A percentile compares a stretch with the other conserved stretches of the same genome.
These are phyloP conservation scores for Wallacemonas rigidus DNA, from an alignment of 208 protist genomes.

Conservation along the genomic window DNA sequence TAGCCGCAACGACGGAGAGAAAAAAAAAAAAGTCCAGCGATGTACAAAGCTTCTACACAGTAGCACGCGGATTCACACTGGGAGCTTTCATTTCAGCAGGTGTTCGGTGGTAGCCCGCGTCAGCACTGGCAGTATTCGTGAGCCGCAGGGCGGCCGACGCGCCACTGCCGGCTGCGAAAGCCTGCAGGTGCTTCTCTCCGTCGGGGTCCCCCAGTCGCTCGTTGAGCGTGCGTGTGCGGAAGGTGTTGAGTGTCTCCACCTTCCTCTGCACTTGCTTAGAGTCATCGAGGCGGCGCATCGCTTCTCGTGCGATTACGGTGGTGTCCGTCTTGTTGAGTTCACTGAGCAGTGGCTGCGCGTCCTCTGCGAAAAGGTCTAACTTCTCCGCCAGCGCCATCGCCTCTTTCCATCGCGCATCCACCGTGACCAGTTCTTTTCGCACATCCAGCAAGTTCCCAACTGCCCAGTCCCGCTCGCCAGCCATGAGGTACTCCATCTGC, in stretches of 20 bases:
- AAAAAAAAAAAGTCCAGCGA: not conserved
- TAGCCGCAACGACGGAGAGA: not conserved
- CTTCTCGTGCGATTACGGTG: not conserved
- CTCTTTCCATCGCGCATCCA: slow-evolving; percentile 47
- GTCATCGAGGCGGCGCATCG: slow-evolving; percentile 23
- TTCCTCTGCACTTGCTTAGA: slow-evolving; percentile 25
- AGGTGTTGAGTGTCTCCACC: slow-evolving; percentile 16
- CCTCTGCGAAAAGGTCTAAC: slow-evolving; percentile 39
- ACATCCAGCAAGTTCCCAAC: slow-evolving; percentile 62
- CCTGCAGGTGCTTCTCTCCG: not conserved
- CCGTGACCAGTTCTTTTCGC: slow-evolving; percentile 39
- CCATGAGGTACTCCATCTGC: slow-evolving; percentile 73
- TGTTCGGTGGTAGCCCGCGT: not conserved
- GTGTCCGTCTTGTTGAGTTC: not conserved
- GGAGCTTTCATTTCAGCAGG: not conserved
- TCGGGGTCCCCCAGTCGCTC: not conserved
- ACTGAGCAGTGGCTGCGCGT: slow-evolving; percentile 17
- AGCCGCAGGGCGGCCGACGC: slow-evolving; percentile 1
- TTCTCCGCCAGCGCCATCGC: slow-evolving; percentile 34
- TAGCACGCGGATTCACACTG: not conserved
- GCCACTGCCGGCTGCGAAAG: slow-evolving; percentile 8
- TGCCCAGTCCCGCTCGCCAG: slow-evolving; percentile 64
- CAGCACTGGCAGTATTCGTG: not conserved
- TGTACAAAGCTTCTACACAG: not conserved
- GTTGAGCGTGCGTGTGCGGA: not conserved